Evolutionary conservation across 2,329 filamentous ascomycete genomes (phyloP).

Genomic region (Hypoxylon sp.): DNA sequence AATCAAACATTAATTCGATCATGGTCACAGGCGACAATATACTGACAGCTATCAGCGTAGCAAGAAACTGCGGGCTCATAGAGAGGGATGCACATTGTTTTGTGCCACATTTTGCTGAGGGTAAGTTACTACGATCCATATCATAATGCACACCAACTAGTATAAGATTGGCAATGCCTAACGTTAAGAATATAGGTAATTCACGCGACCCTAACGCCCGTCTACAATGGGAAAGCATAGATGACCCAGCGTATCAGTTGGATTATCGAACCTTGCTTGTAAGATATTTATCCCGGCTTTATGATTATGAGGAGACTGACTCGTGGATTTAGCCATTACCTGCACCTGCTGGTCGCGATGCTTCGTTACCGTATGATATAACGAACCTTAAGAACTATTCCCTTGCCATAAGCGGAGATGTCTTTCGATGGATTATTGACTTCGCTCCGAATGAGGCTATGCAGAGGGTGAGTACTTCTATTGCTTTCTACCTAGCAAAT

Average conservation of each 20-base stretch:
- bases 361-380: constrained; percentile 85
- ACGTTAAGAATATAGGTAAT: constrained; percentile 60
- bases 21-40: constrained; percentile 99
- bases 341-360: constrained; percentile 74
- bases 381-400: constrained; percentile 85
- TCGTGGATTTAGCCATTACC: constrained; percentile 68
- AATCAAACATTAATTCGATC: constrained; percentile 85
- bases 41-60: constrained; percentile 93
- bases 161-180: constrained; percentile 13
- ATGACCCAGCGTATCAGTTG: constrained; percentile 79
- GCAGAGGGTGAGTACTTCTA: constrained; percentile 62
- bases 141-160: background rate
- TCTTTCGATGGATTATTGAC: constrained; percentile 96
- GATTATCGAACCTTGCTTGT: constrained; percentile 80
- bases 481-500: background rate
- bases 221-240: constrained; percentile 93
- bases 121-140: constrained; percentile 49
- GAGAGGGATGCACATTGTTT: constrained; percentile 87
- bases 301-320: background rate
- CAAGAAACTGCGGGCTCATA: constrained; percentile 86
- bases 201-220: constrained; percentile 75
- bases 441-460: constrained; percentile 84
- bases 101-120: constrained; percentile 85
- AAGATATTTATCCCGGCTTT: constrained; percentile 40
- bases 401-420: constrained; percentile 88